A percentile compares a stretch with the other conserved stretches of the same genome.
Conservation (phyloP, 305 asterid species). For the Fraxinus floribunda region DNA sequence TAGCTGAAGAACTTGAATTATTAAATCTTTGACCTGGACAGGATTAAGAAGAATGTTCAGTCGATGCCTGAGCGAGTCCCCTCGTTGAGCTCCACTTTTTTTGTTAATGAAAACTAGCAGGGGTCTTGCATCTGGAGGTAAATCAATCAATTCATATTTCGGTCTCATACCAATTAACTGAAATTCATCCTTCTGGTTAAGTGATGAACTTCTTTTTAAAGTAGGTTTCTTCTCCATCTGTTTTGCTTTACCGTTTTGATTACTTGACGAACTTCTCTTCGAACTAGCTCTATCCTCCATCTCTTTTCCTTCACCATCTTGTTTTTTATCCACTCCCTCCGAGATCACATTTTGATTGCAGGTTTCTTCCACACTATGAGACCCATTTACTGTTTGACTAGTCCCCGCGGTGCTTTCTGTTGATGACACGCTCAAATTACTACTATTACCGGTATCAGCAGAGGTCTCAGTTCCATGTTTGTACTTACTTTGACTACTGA, state of each 20-base stretch:
- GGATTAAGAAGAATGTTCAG: conserved; percentile 83
- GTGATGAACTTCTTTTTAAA: conserved; percentile 60
- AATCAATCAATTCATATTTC: conserved; percentile 79
- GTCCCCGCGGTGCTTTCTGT: conserved; percentile 45
- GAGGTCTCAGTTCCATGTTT: conserved; percentile 58
- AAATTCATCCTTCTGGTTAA: conserved; percentile 61
- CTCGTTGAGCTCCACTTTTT: conserved; percentile 98
- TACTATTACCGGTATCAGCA: conserved; percentile 47
- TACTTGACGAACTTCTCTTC: conserved; percentile 56
- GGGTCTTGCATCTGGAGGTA: conserved; percentile 92
- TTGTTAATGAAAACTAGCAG: conserved; percentile 79
- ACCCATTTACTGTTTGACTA: conserved; percentile 47
- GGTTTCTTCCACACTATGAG: conserved; percentile 53
- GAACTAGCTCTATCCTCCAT: conserved; percentile 55
- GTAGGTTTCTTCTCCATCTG: conserved; percentile 53
- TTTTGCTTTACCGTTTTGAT: conserved; percentile 51
- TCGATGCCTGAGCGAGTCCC: conserved; percentile 75
- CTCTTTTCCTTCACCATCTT: conserved; percentile 47
- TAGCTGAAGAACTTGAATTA: conserved; percentile 20
- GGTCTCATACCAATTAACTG: conserved; percentile 53
- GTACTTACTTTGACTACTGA: conserved; percentile 75
- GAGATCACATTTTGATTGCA: conserved; percentile 35
- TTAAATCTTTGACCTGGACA: conserved; percentile 67
- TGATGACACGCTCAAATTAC: conserved; percentile 55
- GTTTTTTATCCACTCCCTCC: conserved; percentile 48